Conservation (phyloP, 192 early-diverging fungal species). For the Pilobolus umbonatus region DNA sequence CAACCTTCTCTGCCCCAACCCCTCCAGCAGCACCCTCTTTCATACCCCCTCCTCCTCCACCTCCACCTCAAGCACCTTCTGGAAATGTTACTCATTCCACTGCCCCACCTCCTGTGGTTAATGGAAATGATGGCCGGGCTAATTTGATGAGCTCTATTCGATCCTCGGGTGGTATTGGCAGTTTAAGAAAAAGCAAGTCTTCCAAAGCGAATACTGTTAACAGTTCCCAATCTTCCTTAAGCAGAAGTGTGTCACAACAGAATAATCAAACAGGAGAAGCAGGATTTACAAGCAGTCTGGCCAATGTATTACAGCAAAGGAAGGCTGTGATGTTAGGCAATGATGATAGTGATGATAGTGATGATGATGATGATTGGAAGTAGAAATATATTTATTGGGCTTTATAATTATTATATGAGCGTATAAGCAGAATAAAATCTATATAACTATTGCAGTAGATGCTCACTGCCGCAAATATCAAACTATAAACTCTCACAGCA, state of each 20-base stretch:
- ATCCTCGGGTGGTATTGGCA: slow-evolving; percentile 41
- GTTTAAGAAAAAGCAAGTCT: slow-evolving; percentile 32
- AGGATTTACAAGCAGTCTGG: slow-evolving; percentile 20
- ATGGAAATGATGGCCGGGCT: slow-evolving; percentile 19
- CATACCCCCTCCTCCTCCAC: background rate
- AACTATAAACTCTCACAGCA: too few species aligned
- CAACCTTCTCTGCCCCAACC: background rate
- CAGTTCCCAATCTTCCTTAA: background rate
- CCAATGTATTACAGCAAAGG: slow-evolving; percentile 21
- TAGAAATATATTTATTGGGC: too few species aligned
- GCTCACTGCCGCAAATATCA: too few species aligned
- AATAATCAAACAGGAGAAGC: background rate
- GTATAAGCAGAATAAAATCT: too few species aligned
- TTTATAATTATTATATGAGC: too few species aligned
- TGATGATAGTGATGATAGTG: slow-evolving; percentile 30
- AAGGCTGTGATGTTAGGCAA: slow-evolving; percentile 25
- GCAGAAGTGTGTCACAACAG: background rate
- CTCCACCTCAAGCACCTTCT: slow-evolving; percentile 17
- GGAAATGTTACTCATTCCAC: background rate
- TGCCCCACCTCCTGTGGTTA: background rate
- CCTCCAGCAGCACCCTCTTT: slow-evolving; percentile 1
- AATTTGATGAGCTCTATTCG: slow-evolving; percentile 46
- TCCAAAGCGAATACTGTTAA: background rate
- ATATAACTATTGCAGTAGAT: too few species aligned
- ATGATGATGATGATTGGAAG: slow-evolving; percentile 33